These are phyloP conservation scores for Aspergillus sp. DNA, from an alignment of 2,329 filamentous ascomycete species.

Conservation along the genomic window DNA sequence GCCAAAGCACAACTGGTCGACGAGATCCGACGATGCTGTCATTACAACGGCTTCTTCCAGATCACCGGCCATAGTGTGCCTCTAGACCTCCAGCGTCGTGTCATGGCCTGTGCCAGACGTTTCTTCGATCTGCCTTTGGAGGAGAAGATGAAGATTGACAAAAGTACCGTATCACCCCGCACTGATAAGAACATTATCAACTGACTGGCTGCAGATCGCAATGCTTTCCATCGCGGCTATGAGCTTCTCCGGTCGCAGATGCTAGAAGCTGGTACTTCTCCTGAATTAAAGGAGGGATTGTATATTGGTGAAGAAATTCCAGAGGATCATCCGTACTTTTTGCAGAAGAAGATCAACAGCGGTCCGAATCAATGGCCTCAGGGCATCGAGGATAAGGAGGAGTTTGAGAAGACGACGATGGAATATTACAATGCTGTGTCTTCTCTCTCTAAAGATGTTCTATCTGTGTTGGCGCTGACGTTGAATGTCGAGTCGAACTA, in stretches of 20 bases:
- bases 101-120: slow-evolving; percentile 34
- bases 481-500: slow-evolving; percentile 33
- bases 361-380: slow-evolving; percentile 40
- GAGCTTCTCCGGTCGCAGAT: slow-evolving; percentile 40
- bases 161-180: slow-evolving; percentile 16
- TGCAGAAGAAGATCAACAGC: slow-evolving; percentile 33
- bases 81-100: slow-evolving; percentile 29
- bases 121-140: slow-evolving; percentile 39
- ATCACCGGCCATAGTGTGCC: slow-evolving; percentile 40
- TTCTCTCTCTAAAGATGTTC: slow-evolving; percentile 36
- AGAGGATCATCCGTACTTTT: slow-evolving; percentile 32
- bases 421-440: slow-evolving; percentile 38
- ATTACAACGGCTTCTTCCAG: slow-evolving; percentile 42
- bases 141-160: slow-evolving; percentile 36
- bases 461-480: slow-evolving; percentile 38
- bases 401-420: slow-evolving; percentile 35
- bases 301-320: slow-evolving; percentile 41
- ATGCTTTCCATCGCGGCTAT: slow-evolving; percentile 41
- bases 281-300: slow-evolving; percentile 42
- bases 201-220: slow-evolving; percentile 22
- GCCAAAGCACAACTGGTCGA: slow-evolving; percentile 25
- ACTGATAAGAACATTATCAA: neutral
- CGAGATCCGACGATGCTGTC: slow-evolving; percentile 20
- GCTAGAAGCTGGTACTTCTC: slow-evolving; percentile 37
- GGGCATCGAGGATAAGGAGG: slow-evolving; percentile 12